These are phyloP conservation scores for Neopestalotiopsis sp. DNA, from an alignment of 2,329 filamentous ascomycete species.

Conservation along the genomic window DNA sequence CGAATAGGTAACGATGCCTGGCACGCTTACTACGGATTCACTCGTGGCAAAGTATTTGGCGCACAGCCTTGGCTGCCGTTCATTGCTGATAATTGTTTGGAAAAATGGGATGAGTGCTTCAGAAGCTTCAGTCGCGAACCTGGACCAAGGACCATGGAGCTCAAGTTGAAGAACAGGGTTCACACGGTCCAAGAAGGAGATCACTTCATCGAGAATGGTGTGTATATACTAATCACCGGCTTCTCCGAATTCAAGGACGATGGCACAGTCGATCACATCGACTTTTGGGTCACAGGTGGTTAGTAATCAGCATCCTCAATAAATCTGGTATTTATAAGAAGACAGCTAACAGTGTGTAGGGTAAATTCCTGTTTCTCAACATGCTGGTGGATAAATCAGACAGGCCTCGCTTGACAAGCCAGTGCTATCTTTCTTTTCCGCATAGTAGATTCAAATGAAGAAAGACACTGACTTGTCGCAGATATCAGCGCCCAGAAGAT, in stretches of 20 bases:
- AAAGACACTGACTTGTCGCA: background rate
- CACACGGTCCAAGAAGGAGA: conserved; percentile 29
- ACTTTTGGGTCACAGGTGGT: conserved; percentile 31
- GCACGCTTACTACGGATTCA: conserved; percentile 28
- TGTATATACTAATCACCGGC: conserved; percentile 28
- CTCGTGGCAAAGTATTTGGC: conserved; percentile 14
- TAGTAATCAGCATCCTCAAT: background rate
- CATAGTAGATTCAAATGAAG: background rate
- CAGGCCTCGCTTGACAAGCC: too few species aligned
- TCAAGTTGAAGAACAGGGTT: conserved; percentile 27
- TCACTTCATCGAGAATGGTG: conserved; percentile 26
- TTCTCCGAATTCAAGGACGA: conserved; percentile 30
- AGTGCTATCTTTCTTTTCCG: too few species aligned
- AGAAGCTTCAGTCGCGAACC: conserved; percentile 18
- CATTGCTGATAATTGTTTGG: conserved; percentile 26
- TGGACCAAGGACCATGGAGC: conserved; percentile 27
- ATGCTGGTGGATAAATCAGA: too few species aligned
- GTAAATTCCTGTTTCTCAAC: background rate
- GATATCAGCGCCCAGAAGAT: conserved; percentile 34
- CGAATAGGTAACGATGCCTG: conserved; percentile 28
- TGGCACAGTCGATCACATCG: conserved; percentile 30
- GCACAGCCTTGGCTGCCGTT: conserved; percentile 30
- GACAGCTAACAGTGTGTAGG: background rate
- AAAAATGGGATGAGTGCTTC: conserved; percentile 26
- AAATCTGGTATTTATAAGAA: background rate